phyloP scores from a whole-genome alignment of 2,329 filamentous ascomycete species.

The Aspergillus sp. region DNA sequence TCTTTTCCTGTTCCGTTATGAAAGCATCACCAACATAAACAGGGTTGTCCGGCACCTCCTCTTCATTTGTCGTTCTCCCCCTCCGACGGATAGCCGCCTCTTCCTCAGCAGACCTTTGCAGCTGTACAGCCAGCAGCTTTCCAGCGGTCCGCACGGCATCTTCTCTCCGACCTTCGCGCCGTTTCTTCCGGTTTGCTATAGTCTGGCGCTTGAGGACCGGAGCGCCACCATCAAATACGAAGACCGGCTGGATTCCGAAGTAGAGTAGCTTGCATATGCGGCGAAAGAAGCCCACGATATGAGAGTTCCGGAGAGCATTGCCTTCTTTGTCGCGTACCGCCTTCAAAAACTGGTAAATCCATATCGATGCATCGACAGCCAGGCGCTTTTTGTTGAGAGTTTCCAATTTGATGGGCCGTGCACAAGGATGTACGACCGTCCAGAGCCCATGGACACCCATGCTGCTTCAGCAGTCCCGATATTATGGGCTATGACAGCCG shows the following conservation, averaged over 20 bases:
- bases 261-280: slow-evolving; percentile 97
- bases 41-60: slow-evolving; percentile 71
- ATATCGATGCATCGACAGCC: slow-evolving; percentile 96
- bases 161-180: slow-evolving; percentile 84
- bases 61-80: slow-evolving; percentile 49
- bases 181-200: slow-evolving; percentile 73
- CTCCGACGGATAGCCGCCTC: slow-evolving; percentile 68
- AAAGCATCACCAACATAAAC: slow-evolving; percentile 91
- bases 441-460: slow-evolving; percentile 99
- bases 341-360: slow-evolving; percentile 99
- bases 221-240: slow-evolving; percentile 96
- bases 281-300: slow-evolving; percentile 96
- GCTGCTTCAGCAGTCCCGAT: slow-evolving; percentile 14
- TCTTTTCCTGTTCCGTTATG: slow-evolving; percentile 75
- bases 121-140: slow-evolving; percentile 88
- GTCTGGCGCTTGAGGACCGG: slow-evolving; percentile 89
- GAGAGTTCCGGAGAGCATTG: slow-evolving; percentile 91
- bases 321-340: slow-evolving; percentile 98
- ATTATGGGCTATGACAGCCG: background rate
- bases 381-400: slow-evolving; percentile 95
- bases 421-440: slow-evolving; percentile 93
- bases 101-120: slow-evolving; percentile 86
- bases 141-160: slow-evolving; percentile 91
- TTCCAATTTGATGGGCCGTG: slow-evolving; percentile 92
- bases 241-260: slow-evolving; percentile 94